Conservation (phyloP, 371 early-diverging fungal genomes). For the Capillidium rhysosporum region DNA sequence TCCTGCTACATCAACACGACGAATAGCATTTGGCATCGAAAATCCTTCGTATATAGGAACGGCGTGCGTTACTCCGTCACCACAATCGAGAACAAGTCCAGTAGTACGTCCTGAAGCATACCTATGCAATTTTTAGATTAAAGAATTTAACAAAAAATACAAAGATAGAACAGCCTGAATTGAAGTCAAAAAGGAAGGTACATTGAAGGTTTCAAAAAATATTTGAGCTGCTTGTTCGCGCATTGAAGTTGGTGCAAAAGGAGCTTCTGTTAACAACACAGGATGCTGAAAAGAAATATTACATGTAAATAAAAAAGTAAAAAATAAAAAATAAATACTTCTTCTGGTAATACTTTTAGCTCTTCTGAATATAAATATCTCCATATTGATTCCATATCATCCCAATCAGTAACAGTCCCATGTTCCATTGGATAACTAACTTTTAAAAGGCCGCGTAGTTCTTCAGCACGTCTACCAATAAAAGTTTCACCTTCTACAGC, state of each 20-base stretch:
- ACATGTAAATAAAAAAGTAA: background rate
- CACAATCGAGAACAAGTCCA: conserved; percentile 82
- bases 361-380: conserved; percentile 84
- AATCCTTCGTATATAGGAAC: conserved; percentile 95
- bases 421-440: conserved; percentile 91
- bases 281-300: conserved; percentile 44
- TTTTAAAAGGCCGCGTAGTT: conserved; percentile 74
- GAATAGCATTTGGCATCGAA: conserved; percentile 80
- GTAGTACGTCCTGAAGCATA: conserved; percentile 92
- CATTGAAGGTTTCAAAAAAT: conserved; percentile 94
- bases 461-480: conserved; percentile 85
- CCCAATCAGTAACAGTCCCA: conserved; percentile 91
- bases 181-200: conserved; percentile 81
- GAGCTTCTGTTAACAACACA: conserved; percentile 86
- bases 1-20: conserved; percentile 82
- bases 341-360: conserved; percentile 79
- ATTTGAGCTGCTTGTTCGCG: conserved; percentile 85
- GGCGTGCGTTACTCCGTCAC: conserved; percentile 87
- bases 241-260: conserved; percentile 72
- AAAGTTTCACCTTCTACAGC: conserved; percentile 85
- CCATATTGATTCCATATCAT: conserved; percentile 96
- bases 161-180: conserved; percentile 90
- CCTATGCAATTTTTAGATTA: conserved; percentile 13
- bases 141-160: conserved; percentile 14
- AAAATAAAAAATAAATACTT: conserved; percentile 29